These are phyloP conservation scores for Avena eriantha DNA, from an alignment of 176 grass and related monocot genomes.

Conservation along the genomic window DNA sequence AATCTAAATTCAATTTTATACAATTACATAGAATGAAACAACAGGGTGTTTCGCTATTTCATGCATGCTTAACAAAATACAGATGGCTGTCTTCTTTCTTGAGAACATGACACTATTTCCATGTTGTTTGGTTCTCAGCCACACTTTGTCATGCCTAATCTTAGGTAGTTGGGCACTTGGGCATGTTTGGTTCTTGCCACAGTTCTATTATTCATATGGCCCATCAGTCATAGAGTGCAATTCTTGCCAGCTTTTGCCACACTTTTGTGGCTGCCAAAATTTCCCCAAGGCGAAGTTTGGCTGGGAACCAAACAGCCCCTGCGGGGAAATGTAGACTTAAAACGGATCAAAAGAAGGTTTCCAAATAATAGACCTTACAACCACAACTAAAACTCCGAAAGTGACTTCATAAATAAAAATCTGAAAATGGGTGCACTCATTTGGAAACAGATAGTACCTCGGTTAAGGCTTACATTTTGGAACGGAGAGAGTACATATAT, in stretches of 20 bases:
- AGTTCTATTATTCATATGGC: background rate
- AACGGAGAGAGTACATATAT: background rate
- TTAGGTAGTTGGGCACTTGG: background rate
- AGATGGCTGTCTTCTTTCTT: background rate
- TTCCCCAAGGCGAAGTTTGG: background rate
- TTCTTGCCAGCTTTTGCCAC: background rate
- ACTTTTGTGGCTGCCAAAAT: background rate
- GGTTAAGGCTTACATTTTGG: no score
- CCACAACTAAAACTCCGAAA: background rate
- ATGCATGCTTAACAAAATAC: background rate
- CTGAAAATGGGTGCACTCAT: slow-evolving; percentile 8
- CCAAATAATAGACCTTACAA: background rate
- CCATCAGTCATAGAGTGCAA: background rate
- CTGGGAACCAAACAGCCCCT: background rate
- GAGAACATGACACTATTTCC: background rate
- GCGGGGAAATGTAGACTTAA: background rate
- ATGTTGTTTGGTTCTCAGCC: background rate
- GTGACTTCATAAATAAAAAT: slow-evolving; percentile 1
- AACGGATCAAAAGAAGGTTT: background rate
- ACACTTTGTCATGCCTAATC: background rate
- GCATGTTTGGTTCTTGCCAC: background rate
- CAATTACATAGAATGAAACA: background rate
- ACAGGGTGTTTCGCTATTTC: background rate
- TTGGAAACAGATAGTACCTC: background rate
- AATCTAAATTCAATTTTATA: background rate